These are phyloP conservation scores for Eucommia ulmoides DNA, from an alignment of 257 asterid genomes.

Conservation along the genomic window DNA sequence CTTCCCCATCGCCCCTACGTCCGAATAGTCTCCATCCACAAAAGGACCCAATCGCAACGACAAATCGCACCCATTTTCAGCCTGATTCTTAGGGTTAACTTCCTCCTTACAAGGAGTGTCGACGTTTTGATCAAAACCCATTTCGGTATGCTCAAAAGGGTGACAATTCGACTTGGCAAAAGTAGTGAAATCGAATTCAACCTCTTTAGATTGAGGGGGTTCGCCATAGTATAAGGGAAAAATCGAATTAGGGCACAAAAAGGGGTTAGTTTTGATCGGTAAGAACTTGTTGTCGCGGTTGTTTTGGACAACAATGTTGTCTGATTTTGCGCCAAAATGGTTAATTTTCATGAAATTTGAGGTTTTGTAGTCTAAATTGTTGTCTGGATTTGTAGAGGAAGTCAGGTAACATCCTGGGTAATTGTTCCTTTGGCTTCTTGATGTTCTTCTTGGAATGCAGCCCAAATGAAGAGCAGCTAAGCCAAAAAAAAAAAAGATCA, in stretches of 20 bases:
- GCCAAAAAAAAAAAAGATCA: slow-evolving; percentile 11
- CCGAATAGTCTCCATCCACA: slow-evolving; percentile 13
- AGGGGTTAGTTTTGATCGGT: slow-evolving; percentile 12
- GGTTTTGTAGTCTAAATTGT: slow-evolving; percentile 16
- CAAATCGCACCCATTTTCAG: slow-evolving; percentile 50
- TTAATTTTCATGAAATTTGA: slow-evolving; percentile 10
- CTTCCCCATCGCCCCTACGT: slow-evolving; percentile 8
- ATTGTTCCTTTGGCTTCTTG: slow-evolving; percentile 74
- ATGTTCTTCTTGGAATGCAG: slow-evolving; percentile 71
- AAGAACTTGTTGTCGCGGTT: too few relatives aligned
- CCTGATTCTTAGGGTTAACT: slow-evolving; percentile 15
- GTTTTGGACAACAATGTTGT: slow-evolving; percentile 11
- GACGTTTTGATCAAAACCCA: slow-evolving; percentile 10
- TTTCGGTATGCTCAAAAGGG: slow-evolving; percentile 14
- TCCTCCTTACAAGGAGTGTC: slow-evolving; percentile 12
- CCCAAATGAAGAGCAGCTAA: slow-evolving; percentile 92
- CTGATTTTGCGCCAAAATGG: slow-evolving; percentile 14
- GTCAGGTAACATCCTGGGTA: slow-evolving; percentile 48
- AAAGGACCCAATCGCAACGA: slow-evolving; percentile 67
- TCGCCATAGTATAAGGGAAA: slow-evolving; percentile 50
- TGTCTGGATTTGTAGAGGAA: slow-evolving; percentile 23
- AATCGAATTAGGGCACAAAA: slow-evolving; percentile 34
- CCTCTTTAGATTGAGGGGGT: slow-evolving; percentile 16
- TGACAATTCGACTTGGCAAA: slow-evolving; percentile 18
- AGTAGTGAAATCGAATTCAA: slow-evolving; percentile 7